Evolutionary conservation across 306 rosid species (phyloP), one percentile per base, ranked within the genome.

Genomic region (Pterocarpus macrocarpus): DNA sequence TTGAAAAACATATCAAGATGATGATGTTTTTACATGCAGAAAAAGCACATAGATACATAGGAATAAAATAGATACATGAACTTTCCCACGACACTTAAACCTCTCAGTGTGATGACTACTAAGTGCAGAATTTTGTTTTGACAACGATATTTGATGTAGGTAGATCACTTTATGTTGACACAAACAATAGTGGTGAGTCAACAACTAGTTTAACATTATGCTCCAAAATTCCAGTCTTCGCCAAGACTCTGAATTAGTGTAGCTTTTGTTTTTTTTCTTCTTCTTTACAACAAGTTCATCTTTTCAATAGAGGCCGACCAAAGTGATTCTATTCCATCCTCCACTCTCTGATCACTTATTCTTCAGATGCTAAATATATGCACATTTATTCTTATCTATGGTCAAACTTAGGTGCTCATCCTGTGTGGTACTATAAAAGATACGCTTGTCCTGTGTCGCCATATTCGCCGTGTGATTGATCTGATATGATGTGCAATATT

Each of bases 291-390:
- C 80, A 75, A 75, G 85, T 83, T 83, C 79, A 73, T 44, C 86
- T 86, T 89, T 91, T 79, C 69, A 15, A 62, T 79, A 85, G 93
- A 92, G 98, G 98, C 98, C 94, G 94, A 92, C 97, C 97, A 91
- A 90, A 69, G 87, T 69, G 91, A 94, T 94, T 91, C 96, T 85
- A 90, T 94, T 94, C 97, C 91, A 85, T 87, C 82, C 92, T 87
- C 96, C 94, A 91, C 97, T 85, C 56, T 52, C 73, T 41, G 7
- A 13, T 38, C 3, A 56, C 72, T 34, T 45, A 30, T 89, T 78
- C 86, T 75, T 72, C 63, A 71, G 84, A 84, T 88, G 90, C 92
- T 76, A 80, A 68, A 32, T 81, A 69, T 82, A 75, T 49, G 44
- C 56, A 61, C 13, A 44, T 53, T 69, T 71, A 64, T 69, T 83